Conservation (phyloP, 169 alveolate genomes). For the Plasmodium sp. region DNA sequence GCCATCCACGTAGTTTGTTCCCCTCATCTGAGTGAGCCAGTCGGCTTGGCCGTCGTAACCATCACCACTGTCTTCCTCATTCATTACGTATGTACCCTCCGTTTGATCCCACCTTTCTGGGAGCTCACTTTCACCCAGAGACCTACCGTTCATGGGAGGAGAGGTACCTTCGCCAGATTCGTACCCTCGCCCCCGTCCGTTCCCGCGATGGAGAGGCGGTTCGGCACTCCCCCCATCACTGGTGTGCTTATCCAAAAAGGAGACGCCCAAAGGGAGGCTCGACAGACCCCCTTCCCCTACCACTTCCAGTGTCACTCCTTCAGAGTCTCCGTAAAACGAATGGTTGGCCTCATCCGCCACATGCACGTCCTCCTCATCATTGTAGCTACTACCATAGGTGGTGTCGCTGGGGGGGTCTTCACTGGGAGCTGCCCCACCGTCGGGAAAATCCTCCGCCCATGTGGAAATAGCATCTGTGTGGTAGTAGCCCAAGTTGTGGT, state of each 20-base stretch:
- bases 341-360: neutral
- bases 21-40: neutral
- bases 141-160: neutral
- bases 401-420: neutral
- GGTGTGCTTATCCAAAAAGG: neutral
- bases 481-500: neutral
- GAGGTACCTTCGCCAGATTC: neutral
- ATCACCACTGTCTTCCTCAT: neutral
- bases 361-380: neutral
- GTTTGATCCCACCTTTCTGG: neutral
- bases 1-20: neutral
- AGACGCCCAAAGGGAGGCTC: neutral
- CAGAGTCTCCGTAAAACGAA: neutral
- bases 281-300: neutral
- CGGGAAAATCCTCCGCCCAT: neutral
- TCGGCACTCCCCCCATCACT: neutral
- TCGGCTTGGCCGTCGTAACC: neutral
- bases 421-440: neutral
- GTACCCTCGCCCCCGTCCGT: neutral
- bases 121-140: neutral
- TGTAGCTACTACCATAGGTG: neutral
- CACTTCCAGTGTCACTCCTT: neutral
- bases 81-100: neutral
- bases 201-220: neutral
- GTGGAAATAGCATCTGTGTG: neutral